These are phyloP conservation scores for Suhomyces maxii DNA, from an alignment of 1,139 yeast genomes.

Conservation along the genomic window DNA sequence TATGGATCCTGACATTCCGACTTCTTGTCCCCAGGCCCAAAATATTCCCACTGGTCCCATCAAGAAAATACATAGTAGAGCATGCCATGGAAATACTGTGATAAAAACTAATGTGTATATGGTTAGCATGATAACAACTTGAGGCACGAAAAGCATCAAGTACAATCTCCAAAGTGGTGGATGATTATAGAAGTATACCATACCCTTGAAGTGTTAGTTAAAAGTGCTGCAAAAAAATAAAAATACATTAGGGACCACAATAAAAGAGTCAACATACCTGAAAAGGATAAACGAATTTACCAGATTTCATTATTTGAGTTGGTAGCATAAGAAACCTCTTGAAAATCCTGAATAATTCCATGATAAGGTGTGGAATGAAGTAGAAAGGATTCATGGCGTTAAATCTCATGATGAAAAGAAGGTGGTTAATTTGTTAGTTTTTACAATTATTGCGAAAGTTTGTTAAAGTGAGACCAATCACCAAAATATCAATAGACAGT, in stretches of 20 bases:
- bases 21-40: conserved; percentile 53
- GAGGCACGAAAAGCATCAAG: conserved; percentile 48
- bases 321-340: conserved; percentile 13
- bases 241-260: not conserved
- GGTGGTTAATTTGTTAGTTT: too few species aligned
- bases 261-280: conserved; percentile 19
- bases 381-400: not conserved
- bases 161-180: conserved; percentile 56
- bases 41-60: conserved; percentile 57
- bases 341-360: not conserved
- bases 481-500: too few species aligned
- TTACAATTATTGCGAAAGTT: too few species aligned
- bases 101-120: conserved; percentile 43
- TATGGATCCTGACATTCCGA: conserved; percentile 53
- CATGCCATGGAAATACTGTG: conserved; percentile 49
- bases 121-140: conserved; percentile 38
- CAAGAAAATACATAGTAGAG: conserved; percentile 45
- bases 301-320: conserved; percentile 17
- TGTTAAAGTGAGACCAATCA: too few species aligned
- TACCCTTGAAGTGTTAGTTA: conserved; percentile 33
- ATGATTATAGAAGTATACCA: conserved; percentile 43
- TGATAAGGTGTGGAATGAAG: not conserved
- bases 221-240: not conserved
- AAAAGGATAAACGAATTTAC: conserved; percentile 29
- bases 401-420: too few species aligned